Base-by-base conservation (phyloP, 2,329 filamentous ascomycete genomes). In the Falciphora oryzae region DNA sequence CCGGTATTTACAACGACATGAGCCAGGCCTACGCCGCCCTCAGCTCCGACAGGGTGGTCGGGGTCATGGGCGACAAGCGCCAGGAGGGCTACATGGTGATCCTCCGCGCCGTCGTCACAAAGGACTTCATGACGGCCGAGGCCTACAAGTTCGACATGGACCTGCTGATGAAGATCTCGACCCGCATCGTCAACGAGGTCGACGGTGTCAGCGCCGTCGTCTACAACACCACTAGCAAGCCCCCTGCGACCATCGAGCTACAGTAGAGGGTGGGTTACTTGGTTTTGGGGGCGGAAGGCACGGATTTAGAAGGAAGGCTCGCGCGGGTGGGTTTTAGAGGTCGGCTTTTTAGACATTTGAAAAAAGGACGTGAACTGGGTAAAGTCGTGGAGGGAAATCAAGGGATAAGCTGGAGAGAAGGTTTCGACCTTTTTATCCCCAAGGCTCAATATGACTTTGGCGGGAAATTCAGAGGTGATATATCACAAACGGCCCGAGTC, bases 91-190 rank as follows among this genome's bases (percentile, higher is more conserved):
- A 75, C 68, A 76, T 77, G 65, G 64, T 71, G 58, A 75, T 76
- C 57, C 76, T 82, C 35, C 75, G 79, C 27, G 81, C 82, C 10
- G 79, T 84, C 1, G 75, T 71, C 25, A 83, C 75, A 57, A 74
- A 78, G 4, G 87, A 91, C 69, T 91, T 91, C 75, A 93, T 93
- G 91, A 91, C 84, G 2, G 89, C 89, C 29, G 84, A 91, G 73
- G 83, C 85, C 66, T 93, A 84, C 75, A 80, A 85, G 63, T 91
- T 92, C 71, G 79, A 84, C 64, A 83, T 83, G 68, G 79, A 81
- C 27, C 87, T 93, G 72, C 79, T 94, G 67, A 85, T 86, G 75
- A 79, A 79, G 66, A 86, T 93, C 38, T 83, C 83, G 59, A 84
- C 81, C 18, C 80, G 88, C 66, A 93, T 93, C 71, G 85, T 90